Conservation (phyloP, 352 stramenopile species). For the Phytophthora hibernalis region DNA sequence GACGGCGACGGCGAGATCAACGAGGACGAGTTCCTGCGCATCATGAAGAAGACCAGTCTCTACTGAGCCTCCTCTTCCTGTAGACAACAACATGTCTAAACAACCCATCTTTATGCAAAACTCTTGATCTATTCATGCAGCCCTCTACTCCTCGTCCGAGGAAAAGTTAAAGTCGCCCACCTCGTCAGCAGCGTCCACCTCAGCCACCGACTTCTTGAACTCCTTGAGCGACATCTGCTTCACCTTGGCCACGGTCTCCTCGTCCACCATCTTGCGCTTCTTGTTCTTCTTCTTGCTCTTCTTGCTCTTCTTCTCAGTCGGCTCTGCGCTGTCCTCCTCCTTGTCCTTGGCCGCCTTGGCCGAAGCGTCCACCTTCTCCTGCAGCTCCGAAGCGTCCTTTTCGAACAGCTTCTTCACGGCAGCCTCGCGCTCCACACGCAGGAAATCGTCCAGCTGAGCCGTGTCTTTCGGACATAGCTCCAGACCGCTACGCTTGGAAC, state of each 20-base stretch:
- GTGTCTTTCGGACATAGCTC: slow-evolving; percentile 89
- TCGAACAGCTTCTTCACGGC: slow-evolving; percentile 89
- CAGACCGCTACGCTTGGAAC: slow-evolving; percentile 91
- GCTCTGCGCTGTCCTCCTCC: slow-evolving; percentile 30
- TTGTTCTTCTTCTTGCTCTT: slow-evolving; percentile 55
- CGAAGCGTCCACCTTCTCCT: slow-evolving; percentile 77
- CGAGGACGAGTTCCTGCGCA: slow-evolving; percentile 95
- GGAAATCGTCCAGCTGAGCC: slow-evolving; percentile 88
- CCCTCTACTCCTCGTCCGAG: slow-evolving; percentile 68
- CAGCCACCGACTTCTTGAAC: slow-evolving; percentile 79
- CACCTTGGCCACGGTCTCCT: slow-evolving; percentile 74
- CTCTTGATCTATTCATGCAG: slow-evolving; percentile 27
- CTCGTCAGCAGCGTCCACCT: slow-evolving; percentile 74
- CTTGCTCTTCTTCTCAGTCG: slow-evolving; percentile 32
- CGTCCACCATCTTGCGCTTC: slow-evolving; percentile 58
- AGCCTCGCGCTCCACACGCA: slow-evolving; percentile 79
- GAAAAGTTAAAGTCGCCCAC: slow-evolving; percentile 86
- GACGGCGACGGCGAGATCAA: slow-evolving; percentile 97
- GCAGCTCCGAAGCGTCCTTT: slow-evolving; percentile 63
- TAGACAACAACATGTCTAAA: background rate
- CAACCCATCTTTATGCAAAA: slow-evolving; percentile 31
- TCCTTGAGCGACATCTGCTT: slow-evolving; percentile 87
- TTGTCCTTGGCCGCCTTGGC: slow-evolving; percentile 54
- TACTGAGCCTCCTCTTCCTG: slow-evolving; percentile 47
- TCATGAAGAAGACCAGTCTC: slow-evolving; percentile 97